phyloP scores from a whole-genome alignment of 768 basidiomycete species.

The Leccinum barrowsii region DNA sequence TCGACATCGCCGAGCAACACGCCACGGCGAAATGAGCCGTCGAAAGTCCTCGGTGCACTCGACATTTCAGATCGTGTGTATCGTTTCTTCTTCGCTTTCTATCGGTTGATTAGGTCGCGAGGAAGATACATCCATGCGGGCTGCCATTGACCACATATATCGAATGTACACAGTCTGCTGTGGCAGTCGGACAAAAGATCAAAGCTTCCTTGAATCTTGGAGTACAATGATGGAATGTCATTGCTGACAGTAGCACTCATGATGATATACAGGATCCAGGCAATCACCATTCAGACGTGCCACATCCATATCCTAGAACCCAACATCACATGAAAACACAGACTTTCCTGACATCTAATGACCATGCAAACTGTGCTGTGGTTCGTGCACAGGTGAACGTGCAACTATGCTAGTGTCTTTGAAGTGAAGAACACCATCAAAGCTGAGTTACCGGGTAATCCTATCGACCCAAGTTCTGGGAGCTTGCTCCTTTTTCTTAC shows the following conservation, averaged over 20 bases:
- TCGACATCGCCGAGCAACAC: conserved; percentile 2
- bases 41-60: conserved; percentile 23
- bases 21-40: conserved; percentile 11
- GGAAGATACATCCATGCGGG: conserved; percentile 26
- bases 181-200: background rate
- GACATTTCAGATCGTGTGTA: conserved; percentile 28
- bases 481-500: too few relatives aligned
- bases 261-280: conserved; percentile 4
- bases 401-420: too few relatives aligned
- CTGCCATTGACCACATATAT: conserved; percentile 22
- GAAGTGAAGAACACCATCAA: too few relatives aligned
- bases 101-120: background rate
- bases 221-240: conserved; percentile 9
- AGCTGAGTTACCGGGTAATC: too few relatives aligned
- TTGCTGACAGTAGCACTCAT: conserved; percentile 1
- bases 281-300: background rate
- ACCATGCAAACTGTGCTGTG: too few relatives aligned
- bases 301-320: background rate
- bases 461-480: too few relatives aligned
- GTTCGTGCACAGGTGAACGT: too few relatives aligned
- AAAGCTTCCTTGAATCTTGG: background rate
- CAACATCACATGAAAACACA: background rate
- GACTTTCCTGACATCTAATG: background rate
- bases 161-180: background rate
- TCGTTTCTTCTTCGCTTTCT: background rate